Evolutionary conservation across 768 basidiomycete species (phyloP), one percentile per base, ranked within the genome.

Genomic region (Rossbeevera mucosa): DNA sequence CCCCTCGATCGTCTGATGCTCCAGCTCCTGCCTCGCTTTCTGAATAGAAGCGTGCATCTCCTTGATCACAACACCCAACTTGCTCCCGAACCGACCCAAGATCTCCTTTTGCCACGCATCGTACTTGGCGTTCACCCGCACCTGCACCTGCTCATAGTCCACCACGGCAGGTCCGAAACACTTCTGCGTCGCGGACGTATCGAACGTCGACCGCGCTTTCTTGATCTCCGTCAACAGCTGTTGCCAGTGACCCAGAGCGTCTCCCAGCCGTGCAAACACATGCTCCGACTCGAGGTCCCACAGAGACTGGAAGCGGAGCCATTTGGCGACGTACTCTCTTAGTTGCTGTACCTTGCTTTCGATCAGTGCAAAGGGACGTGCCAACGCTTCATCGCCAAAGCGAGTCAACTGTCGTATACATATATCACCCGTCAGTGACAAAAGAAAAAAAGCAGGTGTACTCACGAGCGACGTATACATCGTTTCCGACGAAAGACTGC

Each of bases 271-370:
- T 61, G 85, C 86, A 78, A 96, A 98, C 30, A 99, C 94, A 64
- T 90, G 88, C 78, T 98, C 95, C 25, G 94, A 82, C 71, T 98
- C 94, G 38, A 98, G 83, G 67, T 99, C 96, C 96, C 95, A 98
- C 0, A 98, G 77, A 0, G 95, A 95, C 71, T 98, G 96, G 80
- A 99, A 98, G 64, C 95, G 94, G 0, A 98, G 81, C 96, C 96
- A 99, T 73, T 96, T 96, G 53, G 79, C 90, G 46, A 97, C 93
- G 70, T 99, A 99, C 43, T 87, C 86, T 60, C 80, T 85, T 49
- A 99, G 79, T 55, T 91, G 83, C 52, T 88, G 86, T 14, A 94
- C 85, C 71, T 96, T 96, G 59, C 71, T 74, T 70, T 97, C 94
- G 62, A 99, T 86, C 22, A 96, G 76, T 0, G 80, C 70, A 68